These are phyloP conservation scores for Pinus taeda DNA, from an alignment of 75 land plant genomes.

Conservation along the genomic window DNA sequence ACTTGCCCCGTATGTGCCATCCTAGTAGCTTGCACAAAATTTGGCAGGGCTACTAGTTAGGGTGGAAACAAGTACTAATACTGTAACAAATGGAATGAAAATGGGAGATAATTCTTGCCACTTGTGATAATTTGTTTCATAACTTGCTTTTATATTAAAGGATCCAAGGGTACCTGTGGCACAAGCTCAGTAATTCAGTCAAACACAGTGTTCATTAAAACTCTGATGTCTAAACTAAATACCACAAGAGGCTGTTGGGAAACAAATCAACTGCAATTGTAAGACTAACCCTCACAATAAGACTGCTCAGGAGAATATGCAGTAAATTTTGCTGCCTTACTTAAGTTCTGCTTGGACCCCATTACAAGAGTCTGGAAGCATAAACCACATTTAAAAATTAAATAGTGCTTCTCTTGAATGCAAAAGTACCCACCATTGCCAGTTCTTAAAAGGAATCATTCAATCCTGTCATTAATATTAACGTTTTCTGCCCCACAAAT, in stretches of 20 bases:
- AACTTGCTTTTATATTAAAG: background rate
- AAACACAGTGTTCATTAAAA: background rate
- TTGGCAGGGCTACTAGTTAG: too few species aligned
- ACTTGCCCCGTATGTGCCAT: too few species aligned
- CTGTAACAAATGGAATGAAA: background rate
- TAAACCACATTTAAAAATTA: background rate
- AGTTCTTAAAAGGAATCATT: background rate
- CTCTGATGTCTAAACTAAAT: background rate
- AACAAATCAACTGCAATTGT: background rate
- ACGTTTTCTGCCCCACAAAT: background rate
- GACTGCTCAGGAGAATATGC: background rate
- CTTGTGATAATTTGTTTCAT: background rate
- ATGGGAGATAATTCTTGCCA: background rate
- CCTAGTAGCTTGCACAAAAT: too few species aligned
- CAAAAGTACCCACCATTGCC: background rate
- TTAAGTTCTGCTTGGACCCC: background rate
- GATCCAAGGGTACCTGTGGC: background rate
- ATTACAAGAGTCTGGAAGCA: background rate
- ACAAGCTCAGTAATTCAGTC: background rate
- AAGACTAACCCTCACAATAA: background rate
- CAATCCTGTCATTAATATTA: constrained; percentile 3
- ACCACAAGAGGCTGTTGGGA: background rate
- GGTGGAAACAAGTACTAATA: background rate
- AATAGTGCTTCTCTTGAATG: background rate
- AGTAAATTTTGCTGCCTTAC: background rate